Conservation (phyloP, 768 basidiomycete genomes). For the Cystobasidium ongulense region DNA sequence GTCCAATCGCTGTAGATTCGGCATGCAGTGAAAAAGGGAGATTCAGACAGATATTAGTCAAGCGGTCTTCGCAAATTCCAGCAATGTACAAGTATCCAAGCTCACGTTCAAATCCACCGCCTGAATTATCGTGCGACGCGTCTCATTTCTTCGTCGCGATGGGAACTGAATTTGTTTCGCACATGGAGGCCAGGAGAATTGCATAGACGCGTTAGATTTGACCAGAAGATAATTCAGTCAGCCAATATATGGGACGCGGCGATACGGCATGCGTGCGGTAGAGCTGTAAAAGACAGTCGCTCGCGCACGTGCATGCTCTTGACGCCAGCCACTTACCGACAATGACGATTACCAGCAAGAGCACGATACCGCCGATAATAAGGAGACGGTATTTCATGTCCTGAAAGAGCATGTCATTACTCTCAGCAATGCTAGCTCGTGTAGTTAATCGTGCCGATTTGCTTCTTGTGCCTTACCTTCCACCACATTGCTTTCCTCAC, state of each 20-base stretch:
- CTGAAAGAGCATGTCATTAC: no score
- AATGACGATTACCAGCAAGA: slow-evolving; percentile 84
- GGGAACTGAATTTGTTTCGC: no score
- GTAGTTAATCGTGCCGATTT: neutral
- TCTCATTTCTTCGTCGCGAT: slow-evolving; percentile 34
- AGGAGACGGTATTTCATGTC: slow-evolving; percentile 84
- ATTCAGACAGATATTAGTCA: no score
- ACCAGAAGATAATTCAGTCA: neutral
- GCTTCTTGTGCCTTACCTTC: slow-evolving; percentile 19
- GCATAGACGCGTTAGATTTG: no score
- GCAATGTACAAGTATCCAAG: neutral
- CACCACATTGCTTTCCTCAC: slow-evolving; percentile 77
- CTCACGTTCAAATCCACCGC: slow-evolving; percentile 29
- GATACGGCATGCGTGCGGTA: no score
- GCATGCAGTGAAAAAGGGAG: neutral
- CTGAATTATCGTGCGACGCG: slow-evolving; percentile 28
- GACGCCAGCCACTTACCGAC: slow-evolving; percentile 50
- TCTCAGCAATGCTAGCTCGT: no score
- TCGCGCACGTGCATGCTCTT: neutral
- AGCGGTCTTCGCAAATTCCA: no score
- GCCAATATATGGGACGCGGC: no score
- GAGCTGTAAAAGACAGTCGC: neutral
- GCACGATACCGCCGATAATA: slow-evolving; percentile 74
- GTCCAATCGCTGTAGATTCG: slow-evolving; percentile 21
- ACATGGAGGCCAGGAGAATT: no score